Base-by-base conservation (phyloP, 208 protist species). In the Trypanosoma mega region DNA sequence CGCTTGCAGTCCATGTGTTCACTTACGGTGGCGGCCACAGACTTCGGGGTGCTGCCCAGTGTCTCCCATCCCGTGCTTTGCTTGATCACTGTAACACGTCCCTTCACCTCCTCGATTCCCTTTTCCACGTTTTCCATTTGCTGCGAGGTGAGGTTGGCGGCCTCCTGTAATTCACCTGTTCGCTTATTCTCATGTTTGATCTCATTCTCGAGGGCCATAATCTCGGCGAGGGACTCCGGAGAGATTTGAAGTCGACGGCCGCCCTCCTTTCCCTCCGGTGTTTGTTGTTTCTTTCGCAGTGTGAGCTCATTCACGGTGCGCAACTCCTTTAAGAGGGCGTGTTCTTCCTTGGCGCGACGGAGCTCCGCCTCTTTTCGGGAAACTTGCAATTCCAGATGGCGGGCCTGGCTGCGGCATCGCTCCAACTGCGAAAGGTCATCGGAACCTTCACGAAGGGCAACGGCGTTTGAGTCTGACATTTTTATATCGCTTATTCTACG, bases 251-350 rank as follows among this genome's bases (percentile, higher is more conserved):
- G 36, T 18, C 75, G 74, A 31, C 56, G 62, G 8, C 44, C 20
- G 8, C 44, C 20, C 12, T 12, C 24, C 37, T 48, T 55, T 1
- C 45, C 44, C 23, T 34, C 34, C 4, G 44, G 46, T 11, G 58
- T 21, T 30, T 71, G 47, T 60, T 78, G 59, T 48, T 76, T 70
- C 61, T 93, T 90, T n/a, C 65, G 63, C 34, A 92, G 57, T 8
- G 85, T 85, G 55, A 94, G 80, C 61, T 89, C 75, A 63, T 94
- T 92, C 62, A 92, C 68, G 0, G 76, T 77, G 16, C 72, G 73
- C 45, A 94, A 78, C 59, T 94, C 82, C 47, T 79, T 81, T 16
- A 88, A 66, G 45, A 94, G 68, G 24, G 63, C 55, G 67, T 88
- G 82, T 68, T 94, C 87, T 59, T 94, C 87, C 63, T 72, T 76